Base-by-base conservation (phyloP, 1,139 yeast genomes). In the Kurtzmaniella quercitrusa region DNA sequence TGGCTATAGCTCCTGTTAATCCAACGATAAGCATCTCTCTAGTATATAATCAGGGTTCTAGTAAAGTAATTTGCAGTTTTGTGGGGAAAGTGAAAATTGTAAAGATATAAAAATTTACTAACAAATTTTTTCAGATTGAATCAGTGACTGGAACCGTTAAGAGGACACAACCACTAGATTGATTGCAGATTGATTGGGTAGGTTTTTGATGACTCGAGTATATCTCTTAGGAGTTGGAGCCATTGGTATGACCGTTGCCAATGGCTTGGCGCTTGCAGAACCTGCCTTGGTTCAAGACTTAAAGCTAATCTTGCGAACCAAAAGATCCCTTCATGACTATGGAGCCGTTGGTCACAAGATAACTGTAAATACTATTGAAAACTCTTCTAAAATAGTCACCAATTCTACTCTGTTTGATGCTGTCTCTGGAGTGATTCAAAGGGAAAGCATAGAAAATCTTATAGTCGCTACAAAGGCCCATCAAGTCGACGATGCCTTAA, bases 1-100 rank as follows among this genome's bases (percentile, higher is more conserved):
- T 78, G 9, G 97, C 96, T 43, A 93, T 93, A 1, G 97, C 97
- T 1, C 99, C 99, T 0, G 98, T 93, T 21, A 93, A 75, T 1
- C 99, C 99, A 9, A 94, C 77, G 31, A 93, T 77, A 43, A 93
- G 77, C 98, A 93, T 93, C 4, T n/a, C 23, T 21, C 8, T 21
- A 21, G 8, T 4, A 8, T 21, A 8, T 21, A 21, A 21, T 21
- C 23, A 21, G 23, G 23, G 23, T 21, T 21, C n/a, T n/a, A n/a
- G n/a, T n/a, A n/a, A 8, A 21, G 23, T 4, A 21, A 21, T 21
- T 21, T n/a, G n/a, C n/a, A n/a, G n/a, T n/a, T n/a, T n/a, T 21
- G 23, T 21, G 23, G 23, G 23, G 23, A 21, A 21, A 21, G 8
- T 21, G 23, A 21, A 21, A 21, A 8, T n/a, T 21, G 23, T 8